Percentiles rank a stretch among this genome's conserved stretches.
These are phyloP conservation scores for Kazachstania kunashirensis DNA, from an alignment of 805 yeast species.

Conservation along the genomic window DNA sequence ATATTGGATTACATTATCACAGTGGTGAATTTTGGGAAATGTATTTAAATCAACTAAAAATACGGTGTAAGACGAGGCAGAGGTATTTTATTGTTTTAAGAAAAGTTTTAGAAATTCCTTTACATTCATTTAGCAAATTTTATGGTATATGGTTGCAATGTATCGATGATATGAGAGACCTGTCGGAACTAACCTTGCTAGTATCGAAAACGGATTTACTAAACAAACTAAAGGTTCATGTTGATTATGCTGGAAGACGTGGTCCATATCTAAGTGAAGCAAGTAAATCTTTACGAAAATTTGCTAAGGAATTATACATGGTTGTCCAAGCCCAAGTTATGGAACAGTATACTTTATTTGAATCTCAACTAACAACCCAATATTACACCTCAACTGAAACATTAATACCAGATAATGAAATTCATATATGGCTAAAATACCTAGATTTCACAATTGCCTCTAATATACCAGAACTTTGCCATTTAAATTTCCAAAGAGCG, in stretches of 20 bases:
- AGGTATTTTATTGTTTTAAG: constrained; percentile 23
- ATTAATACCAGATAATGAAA: constrained; percentile 16
- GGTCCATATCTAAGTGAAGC: constrained; percentile 30
- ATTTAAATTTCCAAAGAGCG: constrained; percentile 28
- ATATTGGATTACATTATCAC: constrained; percentile 27
- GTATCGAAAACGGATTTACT: constrained; percentile 19
- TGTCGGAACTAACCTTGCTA: constrained; percentile 18
- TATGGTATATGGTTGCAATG: constrained; percentile 25
- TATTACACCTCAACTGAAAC: constrained; percentile 24
- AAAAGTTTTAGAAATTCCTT: constrained; percentile 25
- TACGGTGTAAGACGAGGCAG: constrained; percentile 15
- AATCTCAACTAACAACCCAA: constrained; percentile 21
- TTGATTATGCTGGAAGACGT: constrained; percentile 16
- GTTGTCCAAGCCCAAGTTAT: constrained; percentile 25
- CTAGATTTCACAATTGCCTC: constrained; percentile 21
- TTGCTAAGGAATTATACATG: constrained; percentile 25
- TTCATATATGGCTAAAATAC: constrained; percentile 23
- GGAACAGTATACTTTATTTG: constrained; percentile 25
- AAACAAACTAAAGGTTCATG: constrained; percentile 18
- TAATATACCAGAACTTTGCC: constrained; percentile 13
- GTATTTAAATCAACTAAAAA: constrained; percentile 22
- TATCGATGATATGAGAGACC: constrained; percentile 22
- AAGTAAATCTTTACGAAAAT: constrained; percentile 22
- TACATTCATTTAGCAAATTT: constrained; percentile 25
- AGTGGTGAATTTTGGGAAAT: constrained; percentile 30